Conservation (phyloP, 345 rosid genomes). For the Dipteronia sinensis region DNA sequence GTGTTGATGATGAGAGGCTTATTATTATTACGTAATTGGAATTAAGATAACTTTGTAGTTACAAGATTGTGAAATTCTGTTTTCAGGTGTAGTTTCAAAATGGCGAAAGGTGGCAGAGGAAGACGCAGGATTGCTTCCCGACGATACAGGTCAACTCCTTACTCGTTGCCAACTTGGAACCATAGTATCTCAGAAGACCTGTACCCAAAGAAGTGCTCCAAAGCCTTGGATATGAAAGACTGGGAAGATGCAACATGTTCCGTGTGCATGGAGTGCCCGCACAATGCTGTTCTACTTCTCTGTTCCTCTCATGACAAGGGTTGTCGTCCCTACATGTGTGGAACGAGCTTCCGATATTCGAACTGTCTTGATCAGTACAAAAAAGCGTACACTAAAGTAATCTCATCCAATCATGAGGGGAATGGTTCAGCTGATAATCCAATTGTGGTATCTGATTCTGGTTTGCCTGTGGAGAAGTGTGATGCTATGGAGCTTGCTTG, state of each 20-base stretch:
- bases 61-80: neutral
- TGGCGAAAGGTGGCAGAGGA: constrained; percentile 72
- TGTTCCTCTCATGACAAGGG: constrained; percentile 98
- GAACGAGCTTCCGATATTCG: constrained; percentile 91
- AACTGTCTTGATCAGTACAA: constrained; percentile 94
- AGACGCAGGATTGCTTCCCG: constrained; percentile 57
- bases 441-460: constrained; percentile 31
- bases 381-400: constrained; percentile 72
- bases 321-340: constrained; percentile 98
- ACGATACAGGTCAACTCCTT: constrained; percentile 55
- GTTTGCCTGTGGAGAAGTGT: constrained; percentile 46
- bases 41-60: neutral
- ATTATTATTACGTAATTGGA: neutral
- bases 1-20: constrained; percentile 1
- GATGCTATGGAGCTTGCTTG: constrained; percentile 70
- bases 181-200: constrained; percentile 35
- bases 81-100: constrained; percentile 27
- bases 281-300: constrained; percentile 95
- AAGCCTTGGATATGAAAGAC: constrained; percentile 62
- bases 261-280: constrained; percentile 98
- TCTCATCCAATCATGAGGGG: constrained; percentile 31
- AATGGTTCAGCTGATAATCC: constrained; percentile 34
- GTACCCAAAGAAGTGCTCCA: constrained; percentile 47
- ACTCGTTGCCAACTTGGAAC: constrained; percentile 40
- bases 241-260: constrained; percentile 91